Conservation (phyloP, 1,284 basidiomycete genomes). For the Heterobasidion irregulare region DNA sequence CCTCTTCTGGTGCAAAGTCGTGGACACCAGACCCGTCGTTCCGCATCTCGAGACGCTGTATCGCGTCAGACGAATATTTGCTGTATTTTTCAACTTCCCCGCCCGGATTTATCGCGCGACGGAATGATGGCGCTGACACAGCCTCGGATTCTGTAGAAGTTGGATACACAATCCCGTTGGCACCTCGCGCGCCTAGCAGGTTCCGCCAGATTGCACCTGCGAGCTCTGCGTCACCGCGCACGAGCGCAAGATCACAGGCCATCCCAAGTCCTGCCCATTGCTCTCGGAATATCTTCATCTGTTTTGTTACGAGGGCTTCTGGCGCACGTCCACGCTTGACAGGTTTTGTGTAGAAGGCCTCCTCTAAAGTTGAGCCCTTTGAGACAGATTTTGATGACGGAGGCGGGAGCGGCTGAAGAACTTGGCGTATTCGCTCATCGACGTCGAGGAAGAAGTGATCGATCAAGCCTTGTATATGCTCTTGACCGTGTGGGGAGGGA, state of each 20-base stretch:
- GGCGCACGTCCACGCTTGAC: slow-evolving; percentile 46
- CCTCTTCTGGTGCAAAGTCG: slow-evolving; percentile 55
- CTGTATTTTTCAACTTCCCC: slow-evolving; percentile 49
- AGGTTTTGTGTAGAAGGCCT: slow-evolving; percentile 21
- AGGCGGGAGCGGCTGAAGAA: slow-evolving; percentile 36
- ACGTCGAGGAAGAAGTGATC: slow-evolving; percentile 97
- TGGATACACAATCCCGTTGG: slow-evolving; percentile 51
- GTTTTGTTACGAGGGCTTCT: slow-evolving; percentile 76
- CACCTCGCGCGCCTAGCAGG: slow-evolving; percentile 74
- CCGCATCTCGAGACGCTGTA: slow-evolving; percentile 45
- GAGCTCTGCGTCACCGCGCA: slow-evolving; percentile 66
- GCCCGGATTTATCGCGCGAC: slow-evolving; percentile 56
- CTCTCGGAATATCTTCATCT: slow-evolving; percentile 90
- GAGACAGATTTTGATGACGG: slow-evolving; percentile 6
- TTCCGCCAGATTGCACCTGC: slow-evolving; percentile 92
- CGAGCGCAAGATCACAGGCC: slow-evolving; percentile 76
- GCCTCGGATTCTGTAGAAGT: slow-evolving; percentile 12
- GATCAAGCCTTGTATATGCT: slow-evolving; percentile 76
- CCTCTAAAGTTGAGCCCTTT: not conserved
- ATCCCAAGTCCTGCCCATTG: slow-evolving; percentile 87
- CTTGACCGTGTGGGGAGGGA: slow-evolving; percentile 53
- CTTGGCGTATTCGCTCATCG: slow-evolving; percentile 82
- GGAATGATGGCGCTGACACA: slow-evolving; percentile 22
- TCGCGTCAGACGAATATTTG: slow-evolving; percentile 36
- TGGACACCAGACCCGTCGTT: slow-evolving; percentile 70